Base-by-base conservation (phyloP, 73 alveolate species). In the Stentor coeruleus region DNA sequence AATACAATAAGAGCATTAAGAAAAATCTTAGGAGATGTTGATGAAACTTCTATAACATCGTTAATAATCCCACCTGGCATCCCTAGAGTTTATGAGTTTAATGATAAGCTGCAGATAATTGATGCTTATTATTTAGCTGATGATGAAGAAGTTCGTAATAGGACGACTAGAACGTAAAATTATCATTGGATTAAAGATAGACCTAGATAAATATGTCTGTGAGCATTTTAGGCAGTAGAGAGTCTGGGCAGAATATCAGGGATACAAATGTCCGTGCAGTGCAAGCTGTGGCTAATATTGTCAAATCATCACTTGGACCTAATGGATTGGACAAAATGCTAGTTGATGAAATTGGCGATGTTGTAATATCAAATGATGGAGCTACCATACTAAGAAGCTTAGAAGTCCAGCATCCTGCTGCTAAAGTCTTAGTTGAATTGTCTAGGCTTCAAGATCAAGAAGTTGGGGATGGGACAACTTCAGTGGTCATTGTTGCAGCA, bases 391-490 rank as follows among this genome's bases (percentile, higher is more conserved):
- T 97, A 49, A 95, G 91, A 81, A 96, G 93, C 83, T 91, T 97
- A 57, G 92, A 97, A 88, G 98, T 97, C 59, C 97, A 96, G 82
- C 99, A 97, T 84, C 99, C 99, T 4, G 99, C 99, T 39, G 99
- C 99, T 42, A 97, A 97, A 94, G 99, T 97, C 28, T 87, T 97
- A 38, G 99, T 96, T 55, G 99, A 97, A 74, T 86, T 97, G 73
- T 94, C 99, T 40, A 92, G 95, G 84, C 91, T 97, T 35, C 98
- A 97, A 88, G 99, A 95, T 81, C 91, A 89, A 85, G 95, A 89
- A 77, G 99, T 97, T 76, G 99, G 99, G 38, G 99, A 97, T 88
- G 99, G 99, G 26, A 97, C 99, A 58, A 97, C 99, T 28, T 93
- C 99, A 35, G 99, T 97, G n/a, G 99, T 96, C 49, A 94, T 97